A percentile compares a stretch with the other conserved stretches of the same genome.
Conservation (phyloP, 306 rosid genomes). For the Quercus suber region DNA sequence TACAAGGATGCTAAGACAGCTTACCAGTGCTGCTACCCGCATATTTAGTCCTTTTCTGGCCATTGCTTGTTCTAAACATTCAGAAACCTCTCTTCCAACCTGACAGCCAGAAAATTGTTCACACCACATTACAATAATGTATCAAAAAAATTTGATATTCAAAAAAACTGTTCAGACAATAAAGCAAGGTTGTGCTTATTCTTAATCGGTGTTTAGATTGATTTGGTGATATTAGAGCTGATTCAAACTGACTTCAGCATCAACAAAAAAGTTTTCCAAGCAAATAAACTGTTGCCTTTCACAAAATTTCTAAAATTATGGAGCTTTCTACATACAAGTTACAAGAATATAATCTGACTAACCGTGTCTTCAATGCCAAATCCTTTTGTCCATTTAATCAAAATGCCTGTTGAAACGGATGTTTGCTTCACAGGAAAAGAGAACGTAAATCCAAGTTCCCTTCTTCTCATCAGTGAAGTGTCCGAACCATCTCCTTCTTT, state of each 20-base stretch:
- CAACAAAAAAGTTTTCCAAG: not conserved
- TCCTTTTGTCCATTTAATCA: constrained; percentile 93
- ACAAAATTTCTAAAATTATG: constrained; percentile 2
- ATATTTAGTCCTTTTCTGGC: constrained; percentile 62
- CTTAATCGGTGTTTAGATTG: not conserved
- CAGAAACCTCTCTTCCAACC: constrained; percentile 83
- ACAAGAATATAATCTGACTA: constrained; percentile 38
- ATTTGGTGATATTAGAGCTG: constrained; percentile 1
- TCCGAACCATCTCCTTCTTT: constrained; percentile 56
- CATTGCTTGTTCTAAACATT: constrained; percentile 69
- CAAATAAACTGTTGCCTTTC: constrained; percentile 2
- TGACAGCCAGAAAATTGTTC: constrained; percentile 35
- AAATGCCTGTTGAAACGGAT: constrained; percentile 70
- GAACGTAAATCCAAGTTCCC: constrained; percentile 90
- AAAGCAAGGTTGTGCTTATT: not conserved
- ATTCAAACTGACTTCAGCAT: constrained; percentile 12
- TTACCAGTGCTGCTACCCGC: constrained; percentile 78
- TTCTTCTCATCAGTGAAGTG: constrained; percentile 36
- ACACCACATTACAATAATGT: not conserved
- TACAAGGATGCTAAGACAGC: constrained; percentile 7
- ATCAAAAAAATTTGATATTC: not conserved
- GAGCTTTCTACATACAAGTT: constrained; percentile 14
- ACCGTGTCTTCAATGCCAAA: constrained; percentile 72
- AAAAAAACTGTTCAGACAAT: not conserved
- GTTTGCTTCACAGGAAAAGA: constrained; percentile 87